Percentiles rank a stretch among this genome's conserved stretches.
Evolutionary conservation across 2,329 filamentous ascomycete genomes (phyloP).

Genomic region (Fusarium odoratissimum): DNA sequence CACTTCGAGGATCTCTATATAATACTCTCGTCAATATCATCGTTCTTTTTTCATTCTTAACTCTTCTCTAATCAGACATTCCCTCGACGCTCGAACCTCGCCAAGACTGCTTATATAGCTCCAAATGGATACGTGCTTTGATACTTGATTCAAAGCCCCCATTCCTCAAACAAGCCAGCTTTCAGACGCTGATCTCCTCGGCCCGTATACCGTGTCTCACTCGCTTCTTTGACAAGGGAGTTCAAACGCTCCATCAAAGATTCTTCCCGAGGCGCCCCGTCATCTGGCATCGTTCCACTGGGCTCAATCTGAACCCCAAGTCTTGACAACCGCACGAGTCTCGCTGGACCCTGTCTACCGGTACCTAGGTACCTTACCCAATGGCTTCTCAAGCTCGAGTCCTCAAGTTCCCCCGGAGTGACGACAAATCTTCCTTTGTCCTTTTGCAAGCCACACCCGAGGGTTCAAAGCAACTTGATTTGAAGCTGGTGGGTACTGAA

Average conservation of each 20-base stretch:
- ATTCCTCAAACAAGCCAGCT: slow-evolving; percentile 33
- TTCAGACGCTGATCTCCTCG: slow-evolving; percentile 24
- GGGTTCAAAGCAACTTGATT: slow-evolving; percentile 66
- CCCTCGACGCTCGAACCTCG: neutral
- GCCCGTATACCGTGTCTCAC: slow-evolving; percentile 39
- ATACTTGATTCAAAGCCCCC: slow-evolving; percentile 15
- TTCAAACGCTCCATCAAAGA: slow-evolving; percentile 18
- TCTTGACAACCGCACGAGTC: slow-evolving; percentile 2
- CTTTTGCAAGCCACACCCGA: slow-evolving; percentile 69
- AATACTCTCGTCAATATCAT: neutral
- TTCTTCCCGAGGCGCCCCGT: slow-evolving; percentile 17
- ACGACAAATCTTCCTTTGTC: slow-evolving; percentile 64
- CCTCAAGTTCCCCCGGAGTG: slow-evolving; percentile 69
- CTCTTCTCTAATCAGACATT: neutral
- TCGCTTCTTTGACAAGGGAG: slow-evolving; percentile 12
- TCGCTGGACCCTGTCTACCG: slow-evolving; percentile 2
- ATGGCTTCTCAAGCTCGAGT: slow-evolving; percentile 53
- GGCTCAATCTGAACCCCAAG: slow-evolving; percentile 23
- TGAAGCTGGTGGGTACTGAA: slow-evolving; percentile 77
- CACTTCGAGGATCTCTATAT: neutral
- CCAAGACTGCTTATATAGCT: neutral
- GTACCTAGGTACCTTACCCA: neutral
- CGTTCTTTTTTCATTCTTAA: neutral
- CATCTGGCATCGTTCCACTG: slow-evolving; percentile 34
- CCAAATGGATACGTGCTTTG: neutral